Base-by-base conservation (phyloP, 2,329 filamentous ascomycete species). In the Aspergillus pseudoglaucus region DNA sequence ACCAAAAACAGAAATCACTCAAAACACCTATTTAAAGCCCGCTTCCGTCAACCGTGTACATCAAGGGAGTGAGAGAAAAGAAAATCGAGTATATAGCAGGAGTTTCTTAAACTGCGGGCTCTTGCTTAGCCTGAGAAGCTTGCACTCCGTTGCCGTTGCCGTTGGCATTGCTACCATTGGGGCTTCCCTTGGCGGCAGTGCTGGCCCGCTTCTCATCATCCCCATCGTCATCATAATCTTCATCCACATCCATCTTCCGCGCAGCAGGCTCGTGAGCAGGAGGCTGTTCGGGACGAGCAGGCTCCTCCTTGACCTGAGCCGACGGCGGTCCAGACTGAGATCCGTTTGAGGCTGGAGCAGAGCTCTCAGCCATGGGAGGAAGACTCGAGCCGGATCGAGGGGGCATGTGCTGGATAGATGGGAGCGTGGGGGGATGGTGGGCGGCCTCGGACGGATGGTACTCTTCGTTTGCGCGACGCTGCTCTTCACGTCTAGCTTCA, bases 191-290 rank as follows among this genome's bases (percentile, higher is more conserved):
- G 4, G 59, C 55, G 39, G 50, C 59, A 35, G 55, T 47, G 47
- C 49, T 56, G n/a, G 56, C 58, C 53, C 75, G 67, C 66, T 82
- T 82, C 37, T 93, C 86, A 50, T 96, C 91, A 56, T 95, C 90
- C 4, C 82, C 88, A 48, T 90, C 91, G 61, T 97, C 91, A 65
- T 97, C 91, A 61, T 98, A 97, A 65, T 97, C 87, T 66, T 98
- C 93, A 58, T 98, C 90, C 17, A 97, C 88, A 6, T 97, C 91
- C 82, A 98, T 94, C 69, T 95, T 95, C 18, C 93, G 80, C 17
- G 90, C 89, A 30, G 93, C 90, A 46, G 90, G 88, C 71, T 97
- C 91, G 49, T 83, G 84, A 15, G 76, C 68, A 17, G 77, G 73
- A 2, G 77, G 68, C 23, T 79, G 68, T 52, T 76, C 73, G 32